These are phyloP conservation scores for Aspergillus quadricinctus DNA, from an alignment of 2,329 filamentous ascomycete species.

Conservation along the genomic window DNA sequence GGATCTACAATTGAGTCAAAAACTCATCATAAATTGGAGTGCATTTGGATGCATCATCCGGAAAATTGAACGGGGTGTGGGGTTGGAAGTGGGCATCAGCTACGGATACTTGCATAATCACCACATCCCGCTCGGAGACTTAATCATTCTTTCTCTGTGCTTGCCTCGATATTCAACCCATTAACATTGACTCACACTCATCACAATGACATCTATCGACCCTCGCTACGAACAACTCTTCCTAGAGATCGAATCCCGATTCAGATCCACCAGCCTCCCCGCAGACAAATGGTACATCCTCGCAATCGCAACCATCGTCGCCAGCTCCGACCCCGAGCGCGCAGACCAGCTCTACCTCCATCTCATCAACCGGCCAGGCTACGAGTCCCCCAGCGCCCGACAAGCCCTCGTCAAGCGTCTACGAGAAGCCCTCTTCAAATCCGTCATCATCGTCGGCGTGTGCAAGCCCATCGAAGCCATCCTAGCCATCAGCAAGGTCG, in stretches of 20 bases:
- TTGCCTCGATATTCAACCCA: neutral
- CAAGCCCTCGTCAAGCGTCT: conserved; percentile 35
- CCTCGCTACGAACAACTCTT: conserved; percentile 27
- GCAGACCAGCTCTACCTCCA: conserved; percentile 54
- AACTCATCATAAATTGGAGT: neutral
- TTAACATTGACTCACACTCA: neutral
- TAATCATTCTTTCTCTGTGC: neutral
- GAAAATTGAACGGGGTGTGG: neutral
- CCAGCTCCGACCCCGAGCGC: conserved; percentile 50
- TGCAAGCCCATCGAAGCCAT: conserved; percentile 61
- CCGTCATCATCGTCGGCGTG: conserved; percentile 56
- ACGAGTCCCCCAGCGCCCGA: conserved; percentile 25
- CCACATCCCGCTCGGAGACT: neutral
- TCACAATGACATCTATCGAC: conserved; percentile 19
- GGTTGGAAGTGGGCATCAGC: neutral
- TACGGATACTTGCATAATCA: neutral
- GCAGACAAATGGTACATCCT: conserved; percentile 32
- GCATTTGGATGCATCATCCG: neutral
- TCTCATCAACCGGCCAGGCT: conserved; percentile 49
- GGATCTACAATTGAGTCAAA: neutral
- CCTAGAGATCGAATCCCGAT: conserved; percentile 24
- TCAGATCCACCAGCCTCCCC: conserved; percentile 22
- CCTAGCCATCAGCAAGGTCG: conserved; percentile 50
- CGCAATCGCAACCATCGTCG: conserved; percentile 43
- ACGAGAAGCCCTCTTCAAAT: conserved; percentile 58